Evolutionary conservation across 805 yeast genomes (phyloP).

Genomic region (Lachancea sp.): DNA sequence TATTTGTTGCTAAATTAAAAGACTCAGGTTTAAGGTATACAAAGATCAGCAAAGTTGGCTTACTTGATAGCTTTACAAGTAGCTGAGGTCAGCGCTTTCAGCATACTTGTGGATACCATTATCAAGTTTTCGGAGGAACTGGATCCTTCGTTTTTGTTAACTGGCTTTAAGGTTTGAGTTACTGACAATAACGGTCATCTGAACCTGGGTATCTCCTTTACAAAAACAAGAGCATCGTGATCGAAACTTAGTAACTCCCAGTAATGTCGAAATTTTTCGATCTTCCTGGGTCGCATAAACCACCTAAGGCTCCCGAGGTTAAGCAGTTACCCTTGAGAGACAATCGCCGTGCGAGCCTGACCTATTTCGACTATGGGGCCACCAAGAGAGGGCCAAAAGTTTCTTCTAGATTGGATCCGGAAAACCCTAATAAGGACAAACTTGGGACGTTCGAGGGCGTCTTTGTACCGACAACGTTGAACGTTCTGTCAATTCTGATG

Average conservation of each 20-base stretch:
- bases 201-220: background rate
- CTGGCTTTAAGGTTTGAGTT: no score
- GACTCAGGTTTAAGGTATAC: no score
- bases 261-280: slow-evolving; percentile 27
- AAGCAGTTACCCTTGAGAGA: slow-evolving; percentile 26
- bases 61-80: no score
- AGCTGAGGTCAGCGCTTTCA: no score
- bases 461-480: slow-evolving; percentile 86
- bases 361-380: slow-evolving; percentile 30
- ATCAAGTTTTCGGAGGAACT: no score
- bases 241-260: no score
- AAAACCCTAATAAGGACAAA: slow-evolving; percentile 39
- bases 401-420: slow-evolving; percentile 30
- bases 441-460: slow-evolving; percentile 84
- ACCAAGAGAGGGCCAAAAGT: slow-evolving; percentile 18
- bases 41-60: no score
- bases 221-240: background rate
- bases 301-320: slow-evolving; percentile 14
- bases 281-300: slow-evolving; percentile 33
- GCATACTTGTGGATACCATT: no score
- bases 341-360: slow-evolving; percentile 16
- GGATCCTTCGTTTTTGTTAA: no score
- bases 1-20: no score
- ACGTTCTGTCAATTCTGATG: slow-evolving; percentile 91
- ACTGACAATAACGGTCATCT: background rate